A percentile compares a stretch with the other conserved stretches of the same genome.
Conservation (phyloP, 2,329 filamentous ascomycete genomes). For the Pyrenochaeta sp. region DNA sequence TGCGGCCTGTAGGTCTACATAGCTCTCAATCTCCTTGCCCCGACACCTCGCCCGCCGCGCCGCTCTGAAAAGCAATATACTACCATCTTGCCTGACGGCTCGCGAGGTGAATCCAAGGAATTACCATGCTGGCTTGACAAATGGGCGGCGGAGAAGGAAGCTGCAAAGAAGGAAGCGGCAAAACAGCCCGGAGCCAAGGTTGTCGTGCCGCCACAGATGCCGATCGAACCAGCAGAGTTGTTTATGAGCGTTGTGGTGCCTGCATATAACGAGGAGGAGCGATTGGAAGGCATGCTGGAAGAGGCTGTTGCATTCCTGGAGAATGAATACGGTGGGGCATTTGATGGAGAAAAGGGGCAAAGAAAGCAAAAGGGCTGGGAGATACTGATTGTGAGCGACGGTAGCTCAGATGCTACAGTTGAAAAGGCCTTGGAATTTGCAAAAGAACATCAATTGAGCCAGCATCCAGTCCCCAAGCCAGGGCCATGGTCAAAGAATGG, state of each 20-base stretch:
- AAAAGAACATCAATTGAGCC: conserved; percentile 68
- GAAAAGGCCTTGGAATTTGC: conserved; percentile 83
- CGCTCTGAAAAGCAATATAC: conserved; percentile 86
- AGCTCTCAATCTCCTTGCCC: conserved; percentile 77
- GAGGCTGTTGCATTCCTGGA: conserved; percentile 91
- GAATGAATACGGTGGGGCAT: conserved; percentile 70
- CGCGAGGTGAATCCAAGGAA: conserved; percentile 61
- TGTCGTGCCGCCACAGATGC: conserved; percentile 51
- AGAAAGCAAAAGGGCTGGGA: conserved; percentile 83
- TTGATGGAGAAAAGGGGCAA: conserved; percentile 66
- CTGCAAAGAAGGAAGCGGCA: conserved; percentile 44
- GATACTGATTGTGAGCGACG: conserved; percentile 90
- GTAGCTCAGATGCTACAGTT: conserved; percentile 82
- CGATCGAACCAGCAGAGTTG: conserved; percentile 79
- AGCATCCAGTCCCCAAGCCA: conserved; percentile 43
- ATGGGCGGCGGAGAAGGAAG: conserved; percentile 68
- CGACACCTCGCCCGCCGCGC: conserved; percentile 76
- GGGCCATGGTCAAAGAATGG: conserved; percentile 62
- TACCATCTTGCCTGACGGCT: conserved; percentile 74
- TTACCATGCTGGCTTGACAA: conserved; percentile 90
- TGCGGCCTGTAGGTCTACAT: conserved; percentile 65
- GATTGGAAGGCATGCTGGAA: conserved; percentile 83
- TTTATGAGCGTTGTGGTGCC: conserved; percentile 92
- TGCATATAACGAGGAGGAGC: conserved; percentile 91
- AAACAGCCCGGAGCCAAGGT: conserved; percentile 32